Conservation (phyloP, 345 rosid species). For the Pseudoturritis turrita region DNA sequence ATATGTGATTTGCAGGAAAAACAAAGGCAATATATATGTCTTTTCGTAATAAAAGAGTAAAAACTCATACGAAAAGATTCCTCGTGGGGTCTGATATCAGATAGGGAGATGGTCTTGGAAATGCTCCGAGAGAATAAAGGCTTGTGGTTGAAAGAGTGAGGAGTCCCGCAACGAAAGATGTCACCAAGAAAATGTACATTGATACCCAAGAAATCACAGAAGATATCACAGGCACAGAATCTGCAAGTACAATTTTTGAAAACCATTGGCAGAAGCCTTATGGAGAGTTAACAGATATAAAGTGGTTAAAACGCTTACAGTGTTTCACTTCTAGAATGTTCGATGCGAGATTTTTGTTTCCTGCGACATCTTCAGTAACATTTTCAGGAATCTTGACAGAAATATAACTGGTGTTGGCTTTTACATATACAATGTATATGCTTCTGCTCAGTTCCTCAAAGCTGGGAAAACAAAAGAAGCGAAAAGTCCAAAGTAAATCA, state of each 20-base stretch:
- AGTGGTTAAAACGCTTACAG: slow-evolving; percentile 42
- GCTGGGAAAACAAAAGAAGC: slow-evolving; percentile 38
- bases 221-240: slow-evolving; percentile 60
- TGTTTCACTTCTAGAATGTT: slow-evolving; percentile 71
- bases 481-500: background rate
- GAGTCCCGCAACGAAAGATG: slow-evolving; percentile 60
- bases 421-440: slow-evolving; percentile 55
- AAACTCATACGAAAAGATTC: slow-evolving; percentile 65
- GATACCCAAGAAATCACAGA: slow-evolving; percentile 42
- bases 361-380: slow-evolving; percentile 79
- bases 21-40: background rate
- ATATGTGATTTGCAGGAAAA: background rate
- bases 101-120: slow-evolving; percentile 50
- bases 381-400: slow-evolving; percentile 70
- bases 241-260: slow-evolving; percentile 38
- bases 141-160: slow-evolving; percentile 77
- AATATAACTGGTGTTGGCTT: slow-evolving; percentile 43
- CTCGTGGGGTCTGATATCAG: slow-evolving; percentile 66
- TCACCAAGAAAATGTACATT: slow-evolving; percentile 49
- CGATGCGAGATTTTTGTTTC: slow-evolving; percentile 72
- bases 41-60: background rate
- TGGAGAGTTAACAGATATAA: background rate
- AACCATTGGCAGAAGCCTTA: slow-evolving; percentile 5
- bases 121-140: slow-evolving; percentile 68
- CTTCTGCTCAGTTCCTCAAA: slow-evolving; percentile 64